phyloP scores from a whole-genome alignment of 345 rosid species.

The Eucalyptus cloeziana region DNA sequence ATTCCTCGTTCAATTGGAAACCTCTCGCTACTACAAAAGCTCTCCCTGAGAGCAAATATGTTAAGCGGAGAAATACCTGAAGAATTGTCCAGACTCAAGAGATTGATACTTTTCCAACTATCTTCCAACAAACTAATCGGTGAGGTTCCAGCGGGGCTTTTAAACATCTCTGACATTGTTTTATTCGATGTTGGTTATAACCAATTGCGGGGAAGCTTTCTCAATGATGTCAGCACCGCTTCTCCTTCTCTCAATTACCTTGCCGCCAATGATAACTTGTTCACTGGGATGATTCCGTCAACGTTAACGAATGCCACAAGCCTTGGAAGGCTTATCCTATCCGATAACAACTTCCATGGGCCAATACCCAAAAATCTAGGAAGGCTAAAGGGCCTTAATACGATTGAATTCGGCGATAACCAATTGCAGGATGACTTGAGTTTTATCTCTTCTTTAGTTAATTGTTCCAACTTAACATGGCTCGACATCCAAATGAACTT shows the following conservation, averaged over 20 bases:
- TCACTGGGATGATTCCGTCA: not conserved
- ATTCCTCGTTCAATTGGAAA: not conserved
- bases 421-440: not conserved
- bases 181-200: rapidly evolving
- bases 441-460: not conserved
- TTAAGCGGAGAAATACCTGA: not conserved
- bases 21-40: rapidly evolving
- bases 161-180: rapidly evolving
- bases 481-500: rapidly evolving
- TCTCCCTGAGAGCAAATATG: rapidly evolving
- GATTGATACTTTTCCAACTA: rapidly evolving
- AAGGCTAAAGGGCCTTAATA: rapidly evolving
- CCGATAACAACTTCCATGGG: not conserved
- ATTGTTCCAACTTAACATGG: not conserved
- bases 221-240: not conserved
- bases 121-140: not conserved
- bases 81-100: not conserved
- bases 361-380: not conserved
- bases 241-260: rapidly evolving
- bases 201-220: not conserved
- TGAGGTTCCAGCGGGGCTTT: not conserved
- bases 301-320: not conserved
- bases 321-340: rapidly evolving
- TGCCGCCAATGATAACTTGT: rapidly evolving
- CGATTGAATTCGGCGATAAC: rapidly evolving